Evolutionary conservation across 2,329 filamentous ascomycete species (phyloP).

Genomic region (Chalaropsis ovoidea): DNA sequence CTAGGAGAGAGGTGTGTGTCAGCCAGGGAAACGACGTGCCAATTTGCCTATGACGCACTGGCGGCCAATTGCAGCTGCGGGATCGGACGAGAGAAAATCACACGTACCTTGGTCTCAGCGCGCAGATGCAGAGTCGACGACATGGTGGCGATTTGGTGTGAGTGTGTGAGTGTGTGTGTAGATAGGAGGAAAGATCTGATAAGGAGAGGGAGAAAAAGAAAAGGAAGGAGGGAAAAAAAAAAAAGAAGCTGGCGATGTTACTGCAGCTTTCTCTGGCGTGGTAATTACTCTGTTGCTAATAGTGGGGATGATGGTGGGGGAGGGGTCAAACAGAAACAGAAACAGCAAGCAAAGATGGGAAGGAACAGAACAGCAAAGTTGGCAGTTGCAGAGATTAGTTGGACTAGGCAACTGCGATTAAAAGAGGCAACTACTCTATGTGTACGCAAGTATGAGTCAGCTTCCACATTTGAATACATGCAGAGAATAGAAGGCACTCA

Average conservation of each 20-base stretch:
- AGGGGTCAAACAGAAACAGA: background rate
- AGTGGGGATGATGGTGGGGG: background rate
- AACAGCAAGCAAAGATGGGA: background rate
- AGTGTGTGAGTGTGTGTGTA: background rate
- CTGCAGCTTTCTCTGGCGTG: background rate
- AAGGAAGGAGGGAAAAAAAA: slow-evolving; percentile 5
- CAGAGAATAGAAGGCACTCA: too few relatives aligned
- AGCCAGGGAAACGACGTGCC: background rate
- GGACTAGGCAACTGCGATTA: slow-evolving; percentile 9
- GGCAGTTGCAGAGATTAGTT: background rate
- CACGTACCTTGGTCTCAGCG: slow-evolving; percentile 40
- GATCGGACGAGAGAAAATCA: slow-evolving; percentile 8
- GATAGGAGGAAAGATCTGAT: background rate
- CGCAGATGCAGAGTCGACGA: slow-evolving; percentile 38
- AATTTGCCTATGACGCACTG: background rate
- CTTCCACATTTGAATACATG: too few relatives aligned
- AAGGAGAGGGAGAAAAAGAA: background rate
- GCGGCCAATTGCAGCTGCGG: background rate
- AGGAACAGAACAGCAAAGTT: background rate
- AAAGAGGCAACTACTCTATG: background rate
- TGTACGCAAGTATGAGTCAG: background rate
- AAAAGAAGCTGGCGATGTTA: background rate
- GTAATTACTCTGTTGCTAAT: background rate
- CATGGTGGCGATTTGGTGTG: slow-evolving; percentile 25
- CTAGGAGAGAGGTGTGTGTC: slow-evolving; percentile 26